phyloP scores from a whole-genome alignment of 2,329 filamentous ascomycete species.

The Calonectria honghensis region DNA sequence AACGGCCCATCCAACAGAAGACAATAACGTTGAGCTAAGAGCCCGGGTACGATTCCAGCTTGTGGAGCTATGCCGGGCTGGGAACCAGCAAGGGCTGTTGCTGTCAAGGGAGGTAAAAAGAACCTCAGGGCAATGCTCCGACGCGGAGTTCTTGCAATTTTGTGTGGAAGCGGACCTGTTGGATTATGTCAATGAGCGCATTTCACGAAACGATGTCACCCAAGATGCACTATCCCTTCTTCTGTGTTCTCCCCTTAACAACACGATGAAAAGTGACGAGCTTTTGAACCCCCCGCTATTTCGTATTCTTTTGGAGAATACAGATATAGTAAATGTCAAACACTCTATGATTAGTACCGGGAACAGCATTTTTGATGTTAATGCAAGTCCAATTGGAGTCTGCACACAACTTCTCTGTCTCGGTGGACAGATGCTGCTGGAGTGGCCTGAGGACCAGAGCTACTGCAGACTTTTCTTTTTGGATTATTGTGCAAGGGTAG shows the following conservation, averaged over 20 bases:
- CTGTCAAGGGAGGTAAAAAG: background rate
- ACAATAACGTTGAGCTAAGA: background rate
- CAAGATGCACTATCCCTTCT: background rate
- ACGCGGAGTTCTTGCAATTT: background rate
- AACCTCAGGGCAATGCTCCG: background rate
- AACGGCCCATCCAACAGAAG: background rate
- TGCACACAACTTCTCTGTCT: background rate
- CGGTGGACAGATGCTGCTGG: rapidly evolving
- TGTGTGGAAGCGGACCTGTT: background rate
- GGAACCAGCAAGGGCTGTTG: background rate
- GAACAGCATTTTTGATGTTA: background rate
- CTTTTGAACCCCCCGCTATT: background rate
- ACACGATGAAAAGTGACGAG: too few species aligned
- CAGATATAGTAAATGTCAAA: background rate
- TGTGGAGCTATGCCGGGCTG: background rate
- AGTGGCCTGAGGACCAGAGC: background rate
- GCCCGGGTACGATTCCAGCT: background rate
- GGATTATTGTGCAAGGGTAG: background rate
- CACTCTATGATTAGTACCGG: rapidly evolving
- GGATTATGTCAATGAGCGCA: background rate
- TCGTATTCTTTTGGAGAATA: background rate
- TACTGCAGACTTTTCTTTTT: background rate
- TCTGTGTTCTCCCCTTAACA: background rate
- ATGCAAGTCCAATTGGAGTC: background rate
- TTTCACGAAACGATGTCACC: background rate